Base-by-base conservation (phyloP, 768 basidiomycete species). In the Calocera cornea region DNA sequence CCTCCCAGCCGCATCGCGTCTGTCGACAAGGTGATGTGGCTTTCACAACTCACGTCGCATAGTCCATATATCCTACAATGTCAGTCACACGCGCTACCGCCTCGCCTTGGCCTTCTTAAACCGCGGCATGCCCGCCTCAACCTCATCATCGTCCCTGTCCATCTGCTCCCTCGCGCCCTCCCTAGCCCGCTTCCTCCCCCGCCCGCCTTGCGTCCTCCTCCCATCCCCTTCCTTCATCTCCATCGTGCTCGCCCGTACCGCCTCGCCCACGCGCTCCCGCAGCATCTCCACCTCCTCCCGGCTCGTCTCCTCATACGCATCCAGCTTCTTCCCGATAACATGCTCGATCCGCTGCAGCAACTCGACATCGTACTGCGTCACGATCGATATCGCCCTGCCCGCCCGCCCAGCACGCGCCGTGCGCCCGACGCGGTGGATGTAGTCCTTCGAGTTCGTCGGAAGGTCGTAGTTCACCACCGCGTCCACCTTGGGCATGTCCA, bases 341-440 rank as follows among this genome's bases (percentile, higher is more conserved):
- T 84, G 81, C 76, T 99, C 97, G 73, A 98, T 97, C 10, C 97
- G 87, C 76, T 97, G 93, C 2, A 97, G 78, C 50, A 97, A 83
- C 77, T 98, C 97, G 66, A 99, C 93, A 71, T 99, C 97, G 76
- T 98, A 99, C 77, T 99, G 97, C 3, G 95, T 92, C 27, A 97
- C 94, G 44, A 99, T 84, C n/a, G 95, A 97, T 72, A 99, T 90
- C 0, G 92, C 88, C 79, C 97, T 97, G 49, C 97, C 97, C 1
- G 93, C 86, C 47, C 97, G 86, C n/a, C 97, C 97, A 1, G 97
- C 97, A 74, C 97, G 89, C 5, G 97, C 97, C 34, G 97, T 99
- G 67, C 97, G 86, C 41, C 97, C 97, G 11, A 99, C 97, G 49
- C 97, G 87, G 75, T 99, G 97, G 64, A 99, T 97, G 77, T 99